phyloP scores from a whole-genome alignment of 768 basidiomycete species.

The Agaricus sinodeliciosus region DNA sequence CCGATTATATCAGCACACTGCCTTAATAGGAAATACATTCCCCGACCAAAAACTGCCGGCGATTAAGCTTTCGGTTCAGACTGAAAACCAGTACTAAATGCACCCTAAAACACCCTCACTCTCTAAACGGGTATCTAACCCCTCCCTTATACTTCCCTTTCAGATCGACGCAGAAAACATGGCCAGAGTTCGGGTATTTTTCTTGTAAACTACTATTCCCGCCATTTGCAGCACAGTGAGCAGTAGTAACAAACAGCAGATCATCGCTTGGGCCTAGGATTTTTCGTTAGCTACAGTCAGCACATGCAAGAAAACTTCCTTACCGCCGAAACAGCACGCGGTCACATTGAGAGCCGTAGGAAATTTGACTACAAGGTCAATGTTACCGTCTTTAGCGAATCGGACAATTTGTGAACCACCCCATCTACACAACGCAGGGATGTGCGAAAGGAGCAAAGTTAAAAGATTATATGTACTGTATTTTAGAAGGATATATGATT shows the following conservation, averaged over 20 bases:
- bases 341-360: slow-evolving; percentile 61
- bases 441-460: background rate
- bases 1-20: slow-evolving; percentile 2
- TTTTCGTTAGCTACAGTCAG: slow-evolving; percentile 1
- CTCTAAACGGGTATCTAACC: slow-evolving; percentile 26
- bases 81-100: background rate
- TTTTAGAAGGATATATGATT: background rate
- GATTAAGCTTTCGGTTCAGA: too few relatives aligned
- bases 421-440: slow-evolving; percentile 37
- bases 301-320: slow-evolving; percentile 7
- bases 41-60: too few relatives aligned
- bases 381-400: slow-evolving; percentile 43
- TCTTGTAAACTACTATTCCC: slow-evolving; percentile 44
- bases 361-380: slow-evolving; percentile 52
- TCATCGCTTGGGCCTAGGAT: slow-evolving; percentile 50
- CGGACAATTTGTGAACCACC: slow-evolving; percentile 55
- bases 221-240: slow-evolving; percentile 53
- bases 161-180: slow-evolving; percentile 47
- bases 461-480: slow-evolving; percentile 4
- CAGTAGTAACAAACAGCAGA: slow-evolving; percentile 56
- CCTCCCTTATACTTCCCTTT: slow-evolving; percentile 35
- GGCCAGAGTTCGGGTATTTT: slow-evolving; percentile 49
- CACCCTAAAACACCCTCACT: slow-evolving; percentile 12
- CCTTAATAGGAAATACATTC: too few relatives aligned
- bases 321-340: slow-evolving; percentile 66